phyloP scores from a whole-genome alignment of 2,329 filamentous ascomycete species.

The Paraconiothyrium sp. region DNA sequence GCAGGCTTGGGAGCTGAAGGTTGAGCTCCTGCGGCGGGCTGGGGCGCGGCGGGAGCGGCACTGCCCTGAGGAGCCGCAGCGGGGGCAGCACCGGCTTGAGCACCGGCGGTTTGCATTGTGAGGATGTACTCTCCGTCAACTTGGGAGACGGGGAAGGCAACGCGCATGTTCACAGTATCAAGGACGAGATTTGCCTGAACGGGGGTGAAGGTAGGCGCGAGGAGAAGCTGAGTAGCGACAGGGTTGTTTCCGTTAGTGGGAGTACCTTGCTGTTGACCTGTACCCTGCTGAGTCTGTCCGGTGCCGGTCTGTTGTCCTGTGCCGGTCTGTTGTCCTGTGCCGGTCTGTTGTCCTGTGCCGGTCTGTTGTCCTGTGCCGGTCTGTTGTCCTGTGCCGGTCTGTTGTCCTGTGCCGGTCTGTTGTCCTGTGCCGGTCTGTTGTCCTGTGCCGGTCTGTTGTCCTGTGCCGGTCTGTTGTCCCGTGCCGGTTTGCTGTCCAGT shows the following conservation, averaged over 20 bases:
- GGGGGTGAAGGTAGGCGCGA: slow-evolving; percentile 49
- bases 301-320: slow-evolving; percentile 1
- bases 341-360: neutral
- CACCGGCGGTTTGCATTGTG: slow-evolving; percentile 37
- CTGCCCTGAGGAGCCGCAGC: neutral
- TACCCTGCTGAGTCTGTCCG: slow-evolving; percentile 7
- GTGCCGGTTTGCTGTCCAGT: neutral
- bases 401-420: slow-evolving; percentile 22
- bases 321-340: slow-evolving; percentile 2
- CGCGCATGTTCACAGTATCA: slow-evolving; percentile 48
- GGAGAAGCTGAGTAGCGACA: slow-evolving; percentile 44
- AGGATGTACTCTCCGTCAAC: slow-evolving; percentile 51
- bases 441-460: too few species aligned
- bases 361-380: slow-evolving; percentile 3
- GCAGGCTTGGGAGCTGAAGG: slow-evolving; percentile 15
- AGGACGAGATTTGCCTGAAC: slow-evolving; percentile 46
- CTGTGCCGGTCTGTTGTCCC: too few species aligned
- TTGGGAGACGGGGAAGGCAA: slow-evolving; percentile 47
- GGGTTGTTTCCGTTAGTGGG: slow-evolving; percentile 44
- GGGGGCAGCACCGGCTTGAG: slow-evolving; percentile 16
- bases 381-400: slow-evolving; percentile 21
- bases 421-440: too few species aligned
- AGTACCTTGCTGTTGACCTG: slow-evolving; percentile 26
- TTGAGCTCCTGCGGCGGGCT: too few species aligned
- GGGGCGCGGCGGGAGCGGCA: too few species aligned